Conservation (phyloP, 306 rosid genomes). For the Citrullus amarus region DNA sequence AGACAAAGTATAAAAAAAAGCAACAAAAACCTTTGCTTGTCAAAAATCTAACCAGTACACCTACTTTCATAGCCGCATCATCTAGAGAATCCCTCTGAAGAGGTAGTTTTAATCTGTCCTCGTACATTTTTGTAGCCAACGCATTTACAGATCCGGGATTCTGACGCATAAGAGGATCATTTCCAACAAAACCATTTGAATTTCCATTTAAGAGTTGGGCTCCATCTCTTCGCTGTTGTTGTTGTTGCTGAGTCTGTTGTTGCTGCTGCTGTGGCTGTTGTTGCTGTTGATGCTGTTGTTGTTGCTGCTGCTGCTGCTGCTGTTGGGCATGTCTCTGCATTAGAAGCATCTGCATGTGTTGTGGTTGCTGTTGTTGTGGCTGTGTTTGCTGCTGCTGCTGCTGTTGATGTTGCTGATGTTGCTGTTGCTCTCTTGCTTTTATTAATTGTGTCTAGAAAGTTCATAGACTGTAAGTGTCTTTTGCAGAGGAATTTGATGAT, state of each 20-base stretch:
- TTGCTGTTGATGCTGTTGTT: constrained; percentile 35
- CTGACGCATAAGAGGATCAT: constrained; percentile 55
- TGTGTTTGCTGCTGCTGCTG: constrained; percentile 58
- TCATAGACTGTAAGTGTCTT: constrained; percentile 21
- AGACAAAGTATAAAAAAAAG: constrained; percentile 17
- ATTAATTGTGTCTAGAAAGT: constrained; percentile 65
- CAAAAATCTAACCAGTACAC: constrained; percentile 13
- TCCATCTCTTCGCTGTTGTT: constrained; percentile 86
- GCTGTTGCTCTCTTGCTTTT: constrained; percentile 90
- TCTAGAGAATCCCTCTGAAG: constrained; percentile 86
- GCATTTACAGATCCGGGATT: constrained; percentile 87
- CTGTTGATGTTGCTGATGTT: constrained; percentile 36
- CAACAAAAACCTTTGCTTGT: constrained; percentile 4
- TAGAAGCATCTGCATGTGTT: constrained; percentile 67
- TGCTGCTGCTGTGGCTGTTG: constrained; percentile 32
- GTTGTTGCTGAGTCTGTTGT: constrained; percentile 31
- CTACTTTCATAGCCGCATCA: constrained; percentile 79
- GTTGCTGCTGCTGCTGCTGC: constrained; percentile 35
- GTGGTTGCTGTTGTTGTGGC: constrained; percentile 60
- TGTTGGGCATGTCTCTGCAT: constrained; percentile 72
- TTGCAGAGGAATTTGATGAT: not conserved
- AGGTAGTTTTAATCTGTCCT: constrained; percentile 80
- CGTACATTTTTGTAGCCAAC: constrained; percentile 87
- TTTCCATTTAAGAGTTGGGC: constrained; percentile 66
- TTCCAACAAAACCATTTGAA: constrained; percentile 80